Evolutionary conservation across 495 filamentous ascomycete species (phyloP).

Genomic region (Neurospora tetraspora): DNA sequence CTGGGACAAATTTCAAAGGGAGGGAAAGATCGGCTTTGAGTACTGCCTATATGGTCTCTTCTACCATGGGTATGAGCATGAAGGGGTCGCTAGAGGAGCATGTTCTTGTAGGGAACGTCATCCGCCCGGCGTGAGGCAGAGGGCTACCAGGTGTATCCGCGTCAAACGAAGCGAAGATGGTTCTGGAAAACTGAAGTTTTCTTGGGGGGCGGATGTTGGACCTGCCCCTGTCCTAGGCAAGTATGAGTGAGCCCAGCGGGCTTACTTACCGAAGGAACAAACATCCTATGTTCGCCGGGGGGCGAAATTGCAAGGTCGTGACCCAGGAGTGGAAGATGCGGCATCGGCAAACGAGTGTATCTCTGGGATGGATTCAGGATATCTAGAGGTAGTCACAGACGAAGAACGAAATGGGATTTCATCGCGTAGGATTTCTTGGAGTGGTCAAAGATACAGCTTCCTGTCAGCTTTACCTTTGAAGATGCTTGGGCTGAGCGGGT

Average conservation of each 20-base stretch:
- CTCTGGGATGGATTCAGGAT: too few relatives aligned
- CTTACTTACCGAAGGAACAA: background rate
- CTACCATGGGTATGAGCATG: background rate
- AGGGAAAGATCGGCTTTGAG: background rate
- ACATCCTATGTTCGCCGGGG: background rate
- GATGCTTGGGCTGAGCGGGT: too few relatives aligned
- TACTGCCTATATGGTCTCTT: background rate
- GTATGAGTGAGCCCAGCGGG: too few relatives aligned
- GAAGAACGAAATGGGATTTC: too few relatives aligned
- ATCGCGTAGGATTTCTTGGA: too few relatives aligned
- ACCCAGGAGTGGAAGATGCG: too few relatives aligned
- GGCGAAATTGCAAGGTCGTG: too few relatives aligned
- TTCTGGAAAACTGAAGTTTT: background rate
- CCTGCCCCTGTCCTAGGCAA: background rate
- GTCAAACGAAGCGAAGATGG: background rate
- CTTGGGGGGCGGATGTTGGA: background rate
- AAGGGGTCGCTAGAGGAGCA: background rate
- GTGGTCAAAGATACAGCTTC: too few relatives aligned
- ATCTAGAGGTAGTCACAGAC: too few relatives aligned
- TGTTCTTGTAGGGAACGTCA: background rate
- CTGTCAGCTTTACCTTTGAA: too few relatives aligned
- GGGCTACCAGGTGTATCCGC: background rate
- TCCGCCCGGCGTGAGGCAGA: background rate
- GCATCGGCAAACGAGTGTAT: too few relatives aligned
- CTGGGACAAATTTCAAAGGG: background rate